Percentiles rank a stretch among this genome's conserved stretches.
phyloP scores from a whole-genome alignment of 73 alveolate species.

The Stentor coeruleus region DNA sequence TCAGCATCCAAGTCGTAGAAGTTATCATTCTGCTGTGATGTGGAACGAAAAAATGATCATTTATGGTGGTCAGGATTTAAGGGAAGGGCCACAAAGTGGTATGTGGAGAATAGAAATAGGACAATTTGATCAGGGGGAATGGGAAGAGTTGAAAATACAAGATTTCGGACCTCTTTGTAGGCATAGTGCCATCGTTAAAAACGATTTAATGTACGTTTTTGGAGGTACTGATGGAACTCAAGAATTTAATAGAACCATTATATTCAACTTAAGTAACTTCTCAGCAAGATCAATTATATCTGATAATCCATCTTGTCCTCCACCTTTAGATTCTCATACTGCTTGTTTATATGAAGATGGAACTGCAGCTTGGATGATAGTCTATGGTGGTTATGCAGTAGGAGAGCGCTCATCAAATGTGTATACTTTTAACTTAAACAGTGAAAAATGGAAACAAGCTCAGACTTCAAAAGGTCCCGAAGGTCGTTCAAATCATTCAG shows the following conservation, averaged over 20 bases:
- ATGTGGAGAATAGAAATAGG: constrained; percentile 40
- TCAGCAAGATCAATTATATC: constrained; percentile 35
- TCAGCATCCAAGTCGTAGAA: constrained; percentile 49
- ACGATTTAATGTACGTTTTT: constrained; percentile 62
- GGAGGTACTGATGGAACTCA: constrained; percentile 78
- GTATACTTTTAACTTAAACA: constrained; percentile 34
- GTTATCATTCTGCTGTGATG: constrained; percentile 74
- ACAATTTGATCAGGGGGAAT: not conserved
- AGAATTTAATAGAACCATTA: constrained; percentile 51
- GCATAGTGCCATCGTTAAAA: constrained; percentile 73
- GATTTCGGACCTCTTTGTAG: constrained; percentile 73
- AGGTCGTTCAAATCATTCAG: constrained; percentile 73
- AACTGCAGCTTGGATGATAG: constrained; percentile 54
- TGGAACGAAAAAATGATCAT: constrained; percentile 41
- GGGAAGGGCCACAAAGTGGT: constrained; percentile 38
- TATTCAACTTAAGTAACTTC: constrained; percentile 27
- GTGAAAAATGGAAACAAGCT: constrained; percentile 43
- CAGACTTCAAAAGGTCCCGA: constrained; percentile 40
- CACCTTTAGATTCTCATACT: constrained; percentile 45
- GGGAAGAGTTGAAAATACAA: constrained; percentile 46
- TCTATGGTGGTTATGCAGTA: constrained; percentile 83
- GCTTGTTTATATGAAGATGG: constrained; percentile 56
- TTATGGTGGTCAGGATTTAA: constrained; percentile 58
- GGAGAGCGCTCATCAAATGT: constrained; percentile 50
- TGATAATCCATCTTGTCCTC: constrained; percentile 35